Evolutionary conservation across 441 rosid genomes (phyloP), one percentile per base, ranked within the genome.

Genomic region (Raphanus hybrid): DNA sequence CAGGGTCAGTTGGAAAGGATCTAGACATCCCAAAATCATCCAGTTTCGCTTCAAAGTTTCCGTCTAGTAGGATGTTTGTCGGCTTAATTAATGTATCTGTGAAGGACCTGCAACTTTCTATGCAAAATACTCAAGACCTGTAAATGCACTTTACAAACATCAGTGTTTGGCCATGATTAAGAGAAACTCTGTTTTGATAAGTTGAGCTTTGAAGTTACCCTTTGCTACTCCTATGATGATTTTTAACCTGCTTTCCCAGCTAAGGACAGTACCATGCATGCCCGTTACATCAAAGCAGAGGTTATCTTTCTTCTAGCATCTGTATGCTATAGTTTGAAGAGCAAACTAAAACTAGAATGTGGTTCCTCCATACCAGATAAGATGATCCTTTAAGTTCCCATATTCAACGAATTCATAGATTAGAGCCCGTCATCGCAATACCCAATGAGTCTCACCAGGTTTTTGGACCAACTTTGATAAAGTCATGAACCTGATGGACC

Each of bases 11-110:
- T 34, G 37, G 37, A 34, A 34, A 34, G 10, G 29, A 64, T 78
- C 69, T 82, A 1, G 91, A 88, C 20, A 85, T 15, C 26, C 90
- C 91, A 59, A 88, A 88, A 77, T 88, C 88, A 3, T 86, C 84
- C 45, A 39, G 2, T 9, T 39, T 39, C 10, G 45, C 11, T 39
- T 39, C 45, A 8, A 77, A 62, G 61, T 73, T 81, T 23, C 57
- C 78, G 18, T 64, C 63, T 35, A 88, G 69, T 34, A 88, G 37
- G 34, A 86, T 84, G 81, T 85, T 85, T 67, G 88, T 20, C 8
- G 85, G 64, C 74, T 86, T 86, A 20, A 86, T 86, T 86, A 20
- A 86, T 45, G 70, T 88, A 88, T 84, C 90, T 78, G 37, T 88
- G 87, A 32, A 86, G 61, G 64, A 84, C 66, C 0, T 85, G 80